Base-by-base conservation (phyloP, 75 land plant genomes). In the Selaginella tamariscina region DNA sequence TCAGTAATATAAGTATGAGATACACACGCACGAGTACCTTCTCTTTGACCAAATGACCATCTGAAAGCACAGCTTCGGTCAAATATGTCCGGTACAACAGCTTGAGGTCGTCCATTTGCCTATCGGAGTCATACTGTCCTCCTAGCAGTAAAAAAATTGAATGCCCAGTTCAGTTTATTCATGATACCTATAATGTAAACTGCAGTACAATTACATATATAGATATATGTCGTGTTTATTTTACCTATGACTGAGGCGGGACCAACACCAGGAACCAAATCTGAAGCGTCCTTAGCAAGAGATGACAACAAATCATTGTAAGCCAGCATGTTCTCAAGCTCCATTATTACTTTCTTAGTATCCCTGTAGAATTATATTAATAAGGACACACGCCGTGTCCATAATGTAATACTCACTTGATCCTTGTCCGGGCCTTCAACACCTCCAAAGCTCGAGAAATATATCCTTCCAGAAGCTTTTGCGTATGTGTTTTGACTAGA, bases 111-210 rank as follows among this genome's bases (percentile, higher is more conserved):
- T 83, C 85, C 66, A 85, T 83, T 69, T 84, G 88, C 65, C 85
- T 78, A 56, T 92, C 95, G 79, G 74, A 27, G 68, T 86, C 94
- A 85, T 69, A 93, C 54, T 77, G 83, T 18, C 98, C 98, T 77
- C 96, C 97, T 92, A 72, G 54, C 15, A 65, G 2, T 5, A 65
- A 29, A 28, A 21, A n/a, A 2, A 28, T 65, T 2, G 29, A n/a
- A 65, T 27, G 29, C 67, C 30, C 2, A 21, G 29, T 2, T 24
- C 29, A 28, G 32, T 27, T 2, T 26, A 18, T 29, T 5, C 66
- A 26, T 5, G 27, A 56, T 23, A 54, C 23, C 32, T 1, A 33
- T 5, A 22, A 57, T 21, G n/a, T 57, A 27, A 5, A 57, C 0
- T 62, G 59, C 69, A 70, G 21, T 0, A 9, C 11, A 56, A 30